These are phyloP conservation scores for Blastosporella zonata DNA, from an alignment of 1,284 basidiomycete species.

Conservation along the genomic window DNA sequence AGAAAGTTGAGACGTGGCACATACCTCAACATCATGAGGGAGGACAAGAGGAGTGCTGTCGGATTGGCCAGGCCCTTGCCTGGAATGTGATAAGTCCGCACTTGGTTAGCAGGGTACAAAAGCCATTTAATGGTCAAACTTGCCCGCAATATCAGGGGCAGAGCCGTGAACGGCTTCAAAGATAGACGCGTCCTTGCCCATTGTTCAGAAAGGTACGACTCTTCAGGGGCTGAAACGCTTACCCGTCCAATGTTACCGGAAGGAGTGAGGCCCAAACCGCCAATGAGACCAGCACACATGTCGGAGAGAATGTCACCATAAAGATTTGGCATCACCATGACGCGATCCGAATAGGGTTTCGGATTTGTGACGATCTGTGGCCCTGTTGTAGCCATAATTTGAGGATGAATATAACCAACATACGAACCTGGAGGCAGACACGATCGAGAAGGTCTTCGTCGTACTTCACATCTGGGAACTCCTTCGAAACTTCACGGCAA, in stretches of 20 bases:
- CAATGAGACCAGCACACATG: constrained; percentile 99
- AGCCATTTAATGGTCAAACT: constrained; percentile 26
- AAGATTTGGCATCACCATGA: constrained; percentile 99
- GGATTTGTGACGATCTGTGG: constrained; percentile 90
- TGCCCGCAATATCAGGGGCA: constrained; percentile 83
- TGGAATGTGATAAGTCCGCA: constrained; percentile 23
- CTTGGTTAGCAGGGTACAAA: constrained; percentile 17
- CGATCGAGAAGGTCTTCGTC: constrained; percentile 98
- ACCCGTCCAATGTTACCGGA: constrained; percentile 97
- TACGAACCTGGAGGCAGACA: constrained; percentile 83
- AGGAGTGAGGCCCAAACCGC: constrained; percentile 95
- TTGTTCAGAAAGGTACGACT: neutral
- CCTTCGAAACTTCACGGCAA: constrained; percentile 95
- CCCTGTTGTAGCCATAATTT: constrained; percentile 4
- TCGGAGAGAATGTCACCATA: constrained; percentile 98
- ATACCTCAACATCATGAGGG: constrained; percentile 94
- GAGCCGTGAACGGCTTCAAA: constrained; percentile 99
- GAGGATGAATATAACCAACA: neutral
- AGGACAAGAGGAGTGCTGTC: constrained; percentile 91
- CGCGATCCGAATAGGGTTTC: constrained; percentile 89
- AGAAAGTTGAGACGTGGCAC: constrained; percentile 23
- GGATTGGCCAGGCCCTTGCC: constrained; percentile 98
- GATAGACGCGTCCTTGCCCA: constrained; percentile 87
- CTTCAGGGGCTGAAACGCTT: constrained; percentile 27
- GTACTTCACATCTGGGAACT: constrained; percentile 92